Percentiles rank a stretch among this genome's conserved stretches.
These are phyloP conservation scores for Ramichloridium luteum DNA, from an alignment of 2,329 filamentous ascomycete species.

Conservation along the genomic window DNA sequence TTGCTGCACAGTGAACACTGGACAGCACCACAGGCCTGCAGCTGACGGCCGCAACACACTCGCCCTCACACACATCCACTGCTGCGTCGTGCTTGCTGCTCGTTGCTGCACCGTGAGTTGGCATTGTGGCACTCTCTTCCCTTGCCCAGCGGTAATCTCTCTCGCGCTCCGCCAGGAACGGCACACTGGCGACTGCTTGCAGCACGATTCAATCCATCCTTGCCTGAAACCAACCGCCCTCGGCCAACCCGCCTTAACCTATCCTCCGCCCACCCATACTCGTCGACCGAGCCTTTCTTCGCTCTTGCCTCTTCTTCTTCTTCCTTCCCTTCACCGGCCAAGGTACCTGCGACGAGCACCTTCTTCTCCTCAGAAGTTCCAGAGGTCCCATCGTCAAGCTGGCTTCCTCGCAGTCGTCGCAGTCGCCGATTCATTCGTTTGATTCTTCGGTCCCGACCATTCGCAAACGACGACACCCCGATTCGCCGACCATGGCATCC, in stretches of 20 bases:
- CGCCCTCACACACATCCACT: no score
- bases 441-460: conserved; percentile 19
- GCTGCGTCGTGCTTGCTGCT: background rate
- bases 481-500: conserved; percentile 15
- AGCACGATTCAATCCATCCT: background rate
- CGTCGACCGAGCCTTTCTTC: background rate
- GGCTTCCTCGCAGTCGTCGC: conserved; percentile 17
- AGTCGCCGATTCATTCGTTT: conserved; percentile 23
- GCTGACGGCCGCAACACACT: no score
- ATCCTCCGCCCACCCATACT: background rate
- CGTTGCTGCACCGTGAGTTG: background rate
- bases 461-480: conserved; percentile 16
- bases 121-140: background rate
- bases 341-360: no score
- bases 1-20: no score
- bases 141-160: background rate
- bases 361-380: no score
- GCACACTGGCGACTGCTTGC: conserved; percentile 1
- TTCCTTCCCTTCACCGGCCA: no score
- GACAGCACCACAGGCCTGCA: no score
- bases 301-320: conserved; percentile 1
- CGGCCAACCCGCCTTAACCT: background rate
- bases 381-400: conserved; percentile 14
- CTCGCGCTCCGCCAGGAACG: background rate
- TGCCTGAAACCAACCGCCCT: background rate